Conservation (phyloP, 78 protist species). For the Dictyostelium firmibasis region DNA sequence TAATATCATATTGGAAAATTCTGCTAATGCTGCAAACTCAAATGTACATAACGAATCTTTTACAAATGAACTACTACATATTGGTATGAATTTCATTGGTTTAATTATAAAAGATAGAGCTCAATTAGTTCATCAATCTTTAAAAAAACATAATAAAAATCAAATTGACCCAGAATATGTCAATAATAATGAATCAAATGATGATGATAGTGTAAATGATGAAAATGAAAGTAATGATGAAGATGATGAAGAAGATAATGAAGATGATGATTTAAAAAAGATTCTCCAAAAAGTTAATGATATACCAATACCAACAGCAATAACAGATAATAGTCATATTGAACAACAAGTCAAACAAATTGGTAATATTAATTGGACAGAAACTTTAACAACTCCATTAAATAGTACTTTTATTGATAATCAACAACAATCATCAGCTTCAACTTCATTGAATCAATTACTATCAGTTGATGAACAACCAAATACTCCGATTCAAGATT, state of each 20-base stretch:
- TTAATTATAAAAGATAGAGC: constrained; percentile 65
- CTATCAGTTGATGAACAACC: not conserved
- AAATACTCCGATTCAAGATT: constrained; percentile 65
- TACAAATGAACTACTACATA: constrained; percentile 65
- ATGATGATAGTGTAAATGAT: not conserved
- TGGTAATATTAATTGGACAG: constrained; percentile 56
- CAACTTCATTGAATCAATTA: not conserved
- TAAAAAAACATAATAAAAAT: not conserved
- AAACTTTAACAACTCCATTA: constrained; percentile 37
- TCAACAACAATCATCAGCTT: constrained; percentile 8
- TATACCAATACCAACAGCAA: not conserved
- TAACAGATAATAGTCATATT: not conserved
- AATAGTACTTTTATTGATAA: not conserved
- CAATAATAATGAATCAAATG: not conserved
- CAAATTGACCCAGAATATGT: not conserved
- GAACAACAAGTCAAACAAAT: not conserved
- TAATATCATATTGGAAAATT: constrained; percentile 33
- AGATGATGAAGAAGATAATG: not conserved
- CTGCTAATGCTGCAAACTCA: constrained; percentile 65
- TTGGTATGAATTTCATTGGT: constrained; percentile 75
- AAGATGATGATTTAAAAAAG: not conserved
- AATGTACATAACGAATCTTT: constrained; percentile 67
- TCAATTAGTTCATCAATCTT: constrained; percentile 12
- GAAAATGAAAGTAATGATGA: not conserved
- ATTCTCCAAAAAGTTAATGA: not conserved